Conservation (phyloP, 108 stramenopile genomes). For the Cylindrotheca fusiformis region DNA sequence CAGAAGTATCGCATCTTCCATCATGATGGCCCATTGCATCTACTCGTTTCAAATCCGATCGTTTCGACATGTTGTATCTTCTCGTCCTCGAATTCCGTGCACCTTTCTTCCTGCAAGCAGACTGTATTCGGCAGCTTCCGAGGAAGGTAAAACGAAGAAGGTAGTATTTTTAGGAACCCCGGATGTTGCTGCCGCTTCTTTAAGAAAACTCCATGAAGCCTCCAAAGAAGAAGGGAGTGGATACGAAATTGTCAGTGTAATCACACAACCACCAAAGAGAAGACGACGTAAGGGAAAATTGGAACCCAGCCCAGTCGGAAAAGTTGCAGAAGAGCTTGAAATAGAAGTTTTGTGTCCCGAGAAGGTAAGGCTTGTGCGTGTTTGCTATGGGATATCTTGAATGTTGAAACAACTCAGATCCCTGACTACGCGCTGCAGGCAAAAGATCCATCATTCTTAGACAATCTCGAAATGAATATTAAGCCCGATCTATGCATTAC, state of each 20-base stretch:
- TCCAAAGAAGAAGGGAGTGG: constrained; percentile 42
- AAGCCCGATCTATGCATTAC: constrained; percentile 96
- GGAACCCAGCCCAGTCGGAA: constrained; percentile 82
- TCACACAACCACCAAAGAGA: constrained; percentile 93
- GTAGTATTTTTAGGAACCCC: constrained; percentile 96
- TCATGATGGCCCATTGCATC: too few relatives aligned
- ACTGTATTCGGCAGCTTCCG: background rate
- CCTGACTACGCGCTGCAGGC: constrained; percentile 44
- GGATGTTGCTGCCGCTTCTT: constrained; percentile 91
- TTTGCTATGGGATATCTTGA: too few relatives aligned
- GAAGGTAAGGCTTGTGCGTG: constrained; percentile 33
- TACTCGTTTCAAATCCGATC: background rate
- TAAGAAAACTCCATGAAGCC: constrained; percentile 67
- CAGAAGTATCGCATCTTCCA: too few relatives aligned
- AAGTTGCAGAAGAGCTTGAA: constrained; percentile 74
- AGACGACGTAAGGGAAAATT: constrained; percentile 78
- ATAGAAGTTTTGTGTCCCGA: constrained; percentile 84
- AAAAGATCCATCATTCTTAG: constrained; percentile 83
- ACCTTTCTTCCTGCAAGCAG: background rate
- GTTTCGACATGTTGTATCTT: too few relatives aligned
- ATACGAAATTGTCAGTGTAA: constrained; percentile 88
- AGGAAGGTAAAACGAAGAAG: constrained; percentile 43
- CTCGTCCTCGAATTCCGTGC: too few relatives aligned
- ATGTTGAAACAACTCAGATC: background rate
- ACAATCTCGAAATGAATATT: constrained; percentile 48